Evolutionary conservation across 2,329 filamentous ascomycete genomes (phyloP).

Genomic region (Zymoseptoria pseudotritici): DNA sequence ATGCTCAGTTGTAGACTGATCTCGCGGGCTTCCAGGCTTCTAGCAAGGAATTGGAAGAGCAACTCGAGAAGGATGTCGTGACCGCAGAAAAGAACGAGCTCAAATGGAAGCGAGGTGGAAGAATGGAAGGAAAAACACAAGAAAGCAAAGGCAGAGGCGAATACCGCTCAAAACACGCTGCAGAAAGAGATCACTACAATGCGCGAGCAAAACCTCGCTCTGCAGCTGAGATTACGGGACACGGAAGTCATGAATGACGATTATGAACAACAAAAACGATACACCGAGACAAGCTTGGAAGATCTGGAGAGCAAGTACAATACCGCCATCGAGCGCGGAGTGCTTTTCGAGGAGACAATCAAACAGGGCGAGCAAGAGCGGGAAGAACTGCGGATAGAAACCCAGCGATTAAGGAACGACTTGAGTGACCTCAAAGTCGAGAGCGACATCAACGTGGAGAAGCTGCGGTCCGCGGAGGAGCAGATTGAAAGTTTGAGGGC

Average conservation of each 20-base stretch:
- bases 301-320: slow-evolving; percentile 98
- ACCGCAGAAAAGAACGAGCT: slow-evolving; percentile 90
- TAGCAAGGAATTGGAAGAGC: slow-evolving; percentile 86
- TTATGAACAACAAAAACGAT: slow-evolving; percentile 90
- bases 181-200: slow-evolving; percentile 95
- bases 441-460: slow-evolving; percentile 87
- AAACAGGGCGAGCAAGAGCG: slow-evolving; percentile 86
- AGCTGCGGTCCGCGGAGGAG: slow-evolving; percentile 65
- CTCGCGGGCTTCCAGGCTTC: slow-evolving; percentile 89
- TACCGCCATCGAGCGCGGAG: slow-evolving; percentile 79
- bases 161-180: slow-evolving; percentile 70
- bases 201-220: slow-evolving; percentile 71
- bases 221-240: slow-evolving; percentile 80
- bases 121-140: slow-evolving; percentile 99
- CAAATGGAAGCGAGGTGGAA: slow-evolving; percentile 78
- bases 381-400: slow-evolving; percentile 80
- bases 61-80: slow-evolving; percentile 93
- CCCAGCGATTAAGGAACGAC: slow-evolving; percentile 83
- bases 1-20: slow-evolving; percentile 85
- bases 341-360: slow-evolving; percentile 93
- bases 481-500: slow-evolving; percentile 44
- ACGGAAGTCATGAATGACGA: slow-evolving; percentile 98
- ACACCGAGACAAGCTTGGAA: slow-evolving; percentile 91
- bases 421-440: slow-evolving; percentile 90
- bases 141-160: slow-evolving; percentile 84